These are phyloP conservation scores for Mitragyna speciosa DNA, from an alignment of 257 asterid species.

Conservation along the genomic window DNA sequence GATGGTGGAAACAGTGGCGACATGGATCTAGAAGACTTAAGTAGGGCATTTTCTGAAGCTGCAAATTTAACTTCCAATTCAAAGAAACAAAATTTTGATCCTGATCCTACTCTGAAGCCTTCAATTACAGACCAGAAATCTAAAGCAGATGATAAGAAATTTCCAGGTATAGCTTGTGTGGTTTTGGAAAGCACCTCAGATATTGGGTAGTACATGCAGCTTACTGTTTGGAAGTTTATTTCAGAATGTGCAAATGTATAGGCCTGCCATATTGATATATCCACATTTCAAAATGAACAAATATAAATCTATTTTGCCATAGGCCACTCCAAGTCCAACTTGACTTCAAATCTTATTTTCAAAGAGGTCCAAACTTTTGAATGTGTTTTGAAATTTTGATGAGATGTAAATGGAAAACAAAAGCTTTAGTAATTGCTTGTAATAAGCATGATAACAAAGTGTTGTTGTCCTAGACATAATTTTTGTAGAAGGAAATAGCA, in stretches of 20 bases:
- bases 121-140: conserved; percentile 27
- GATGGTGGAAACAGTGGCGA: conserved; percentile 44
- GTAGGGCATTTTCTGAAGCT: conserved; percentile 72
- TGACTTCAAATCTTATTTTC: too few species aligned
- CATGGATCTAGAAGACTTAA: conserved; percentile 70
- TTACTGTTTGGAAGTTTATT: not conserved
- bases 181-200: not conserved
- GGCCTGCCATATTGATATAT: too few species aligned
- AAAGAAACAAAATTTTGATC: conserved; percentile 38
- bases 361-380: too few species aligned
- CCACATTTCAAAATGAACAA: too few species aligned
- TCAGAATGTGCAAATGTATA: not conserved
- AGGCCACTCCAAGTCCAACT: too few species aligned
- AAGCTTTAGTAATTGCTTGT: too few species aligned
- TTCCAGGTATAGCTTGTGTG: conserved; percentile 48
- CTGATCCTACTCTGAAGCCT: conserved; percentile 33
- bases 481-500: too few species aligned
- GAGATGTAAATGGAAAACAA: too few species aligned
- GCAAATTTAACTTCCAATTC: conserved; percentile 43
- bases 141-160: conserved; percentile 42
- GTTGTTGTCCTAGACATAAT: too few species aligned
- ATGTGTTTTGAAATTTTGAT: too few species aligned
- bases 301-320: too few species aligned
- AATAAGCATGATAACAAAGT: too few species aligned
- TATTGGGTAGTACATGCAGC: not conserved